These are phyloP conservation scores for Camptophora hylomeconis DNA, from an alignment of 2,329 filamentous ascomycete genomes.

Conservation along the genomic window DNA sequence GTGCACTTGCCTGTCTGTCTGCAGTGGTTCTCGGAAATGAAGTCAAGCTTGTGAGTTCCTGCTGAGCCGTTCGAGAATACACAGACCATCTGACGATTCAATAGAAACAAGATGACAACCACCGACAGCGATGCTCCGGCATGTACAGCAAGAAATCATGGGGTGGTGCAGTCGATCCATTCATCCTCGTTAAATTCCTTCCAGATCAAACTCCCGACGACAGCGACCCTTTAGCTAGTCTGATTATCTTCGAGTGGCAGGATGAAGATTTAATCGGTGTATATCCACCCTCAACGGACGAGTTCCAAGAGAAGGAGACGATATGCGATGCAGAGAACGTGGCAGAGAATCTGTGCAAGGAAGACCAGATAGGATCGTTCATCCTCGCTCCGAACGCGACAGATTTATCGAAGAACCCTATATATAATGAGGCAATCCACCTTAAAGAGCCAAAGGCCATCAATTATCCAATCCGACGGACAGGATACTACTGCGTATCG, in stretches of 20 bases:
- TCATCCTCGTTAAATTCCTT: constrained; percentile 68
- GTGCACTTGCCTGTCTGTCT: constrained; percentile 13
- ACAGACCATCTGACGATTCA: constrained; percentile 9
- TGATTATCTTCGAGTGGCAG: constrained; percentile 89
- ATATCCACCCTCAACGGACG: constrained; percentile 40
- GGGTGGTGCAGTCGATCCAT: constrained; percentile 79
- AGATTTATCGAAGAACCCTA: constrained; percentile 53
- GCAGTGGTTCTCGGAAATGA: constrained; percentile 29
- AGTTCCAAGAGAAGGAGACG: constrained; percentile 49
- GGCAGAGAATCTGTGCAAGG: constrained; percentile 56
- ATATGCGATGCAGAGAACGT: constrained; percentile 69
- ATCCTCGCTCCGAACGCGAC: constrained; percentile 67
- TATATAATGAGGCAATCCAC: constrained; percentile 70
- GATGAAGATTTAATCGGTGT: constrained; percentile 71
- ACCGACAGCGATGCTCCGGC: constrained; percentile 69
- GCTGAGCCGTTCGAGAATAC: constrained; percentile 5
- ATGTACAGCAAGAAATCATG: constrained; percentile 89
- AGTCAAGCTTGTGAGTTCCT: constrained; percentile 29
- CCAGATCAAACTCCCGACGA: constrained; percentile 43
- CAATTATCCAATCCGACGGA: constrained; percentile 75
- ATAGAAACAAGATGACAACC: constrained; percentile 62
- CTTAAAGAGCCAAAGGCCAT: constrained; percentile 59
- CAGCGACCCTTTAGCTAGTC: constrained; percentile 62
- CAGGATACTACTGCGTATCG: constrained; percentile 90
- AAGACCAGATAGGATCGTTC: constrained; percentile 70